A percentile compares a stretch with the other conserved stretches of the same genome.
phyloP scores from a whole-genome alignment of 2,329 filamentous ascomycete genomes.

The Penicillium sp. region DNA sequence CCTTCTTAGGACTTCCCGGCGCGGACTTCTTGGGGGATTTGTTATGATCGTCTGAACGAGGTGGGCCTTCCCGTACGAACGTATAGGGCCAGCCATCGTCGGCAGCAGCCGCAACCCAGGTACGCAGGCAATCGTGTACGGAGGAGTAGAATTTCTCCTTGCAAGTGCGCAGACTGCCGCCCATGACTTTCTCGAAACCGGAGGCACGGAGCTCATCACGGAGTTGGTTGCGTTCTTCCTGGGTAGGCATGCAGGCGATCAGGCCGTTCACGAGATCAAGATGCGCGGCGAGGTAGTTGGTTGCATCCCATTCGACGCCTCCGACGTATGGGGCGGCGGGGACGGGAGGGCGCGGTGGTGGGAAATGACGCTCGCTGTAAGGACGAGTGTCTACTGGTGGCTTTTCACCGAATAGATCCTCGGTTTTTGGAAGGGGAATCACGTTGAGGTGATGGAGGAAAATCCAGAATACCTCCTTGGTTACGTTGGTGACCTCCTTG shows the following conservation, averaged over 20 bases:
- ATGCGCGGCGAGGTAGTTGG: slow-evolving; percentile 90
- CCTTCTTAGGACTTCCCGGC: slow-evolving; percentile 45
- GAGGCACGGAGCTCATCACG: slow-evolving; percentile 75
- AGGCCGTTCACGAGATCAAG: slow-evolving; percentile 90
- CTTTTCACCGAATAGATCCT: slow-evolving; percentile 32
- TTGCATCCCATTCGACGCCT: slow-evolving; percentile 97
- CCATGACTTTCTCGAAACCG: slow-evolving; percentile 88
- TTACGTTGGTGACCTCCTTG: slow-evolving; percentile 86
- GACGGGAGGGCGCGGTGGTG: slow-evolving; percentile 79
- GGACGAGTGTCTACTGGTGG: slow-evolving; percentile 10
- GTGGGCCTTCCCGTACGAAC: slow-evolving; percentile 62
- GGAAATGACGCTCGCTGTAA: slow-evolving; percentile 65
- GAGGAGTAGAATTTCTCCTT: slow-evolving; percentile 97
- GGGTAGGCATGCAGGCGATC: slow-evolving; percentile 71
- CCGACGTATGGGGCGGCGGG: slow-evolving; percentile 94
- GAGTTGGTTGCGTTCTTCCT: slow-evolving; percentile 68
- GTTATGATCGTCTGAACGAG: slow-evolving; percentile 36
- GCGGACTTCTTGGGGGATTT: slow-evolving; percentile 49
- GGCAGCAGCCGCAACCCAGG: slow-evolving; percentile 81
- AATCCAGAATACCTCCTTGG: slow-evolving; percentile 99
- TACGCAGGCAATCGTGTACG: slow-evolving; percentile 82
- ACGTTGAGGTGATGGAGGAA: slow-evolving; percentile 94
- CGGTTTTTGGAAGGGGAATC: slow-evolving; percentile 52
- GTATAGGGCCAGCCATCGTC: slow-evolving; percentile 86
- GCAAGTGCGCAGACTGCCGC: slow-evolving; percentile 77